Evolutionary conservation across 2,329 filamentous ascomycete genomes (phyloP).

Genomic region (Aureobasidium subglaciale): DNA sequence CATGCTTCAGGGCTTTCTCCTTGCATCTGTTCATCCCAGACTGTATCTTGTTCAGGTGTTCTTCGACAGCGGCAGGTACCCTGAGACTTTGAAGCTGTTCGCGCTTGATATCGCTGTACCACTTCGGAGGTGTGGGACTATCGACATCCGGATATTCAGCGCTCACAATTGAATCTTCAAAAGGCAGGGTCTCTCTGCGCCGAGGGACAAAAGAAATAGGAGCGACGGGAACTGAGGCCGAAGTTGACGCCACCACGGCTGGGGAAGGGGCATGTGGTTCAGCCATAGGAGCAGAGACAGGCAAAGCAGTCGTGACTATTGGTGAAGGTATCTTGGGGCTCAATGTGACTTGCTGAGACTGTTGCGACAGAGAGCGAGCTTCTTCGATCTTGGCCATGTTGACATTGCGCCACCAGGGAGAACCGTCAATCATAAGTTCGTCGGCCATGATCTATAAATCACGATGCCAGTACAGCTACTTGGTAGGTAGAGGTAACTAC

Average conservation of each 20-base stretch:
- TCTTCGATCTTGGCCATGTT: neutral
- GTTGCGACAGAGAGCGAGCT: neutral
- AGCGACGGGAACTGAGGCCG: neutral
- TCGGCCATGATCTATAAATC: conserved; percentile 29
- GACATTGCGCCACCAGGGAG: neutral
- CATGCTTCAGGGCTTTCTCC: neutral
- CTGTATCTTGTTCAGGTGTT: neutral
- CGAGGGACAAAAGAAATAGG: neutral
- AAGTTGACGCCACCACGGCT: neutral
- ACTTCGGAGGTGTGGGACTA: neutral
- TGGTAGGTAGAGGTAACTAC: too few relatives aligned
- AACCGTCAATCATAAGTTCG: neutral
- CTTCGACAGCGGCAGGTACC: neutral
- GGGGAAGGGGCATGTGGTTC: too few relatives aligned
- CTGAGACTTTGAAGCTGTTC: neutral
- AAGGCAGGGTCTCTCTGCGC: neutral
- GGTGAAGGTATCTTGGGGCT: too few relatives aligned
- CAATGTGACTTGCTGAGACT: neutral
- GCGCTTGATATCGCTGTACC: neutral
- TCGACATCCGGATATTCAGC: neutral
- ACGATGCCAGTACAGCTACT: neutral
- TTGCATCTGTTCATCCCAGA: neutral
- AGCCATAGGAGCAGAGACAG: neutral
- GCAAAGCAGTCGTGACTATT: neutral
- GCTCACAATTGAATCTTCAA: neutral